Evolutionary conservation across 2,329 filamentous ascomycete genomes (phyloP), one percentile per base, ranked within the genome.

Genomic region (Diplodia corticola): DNA sequence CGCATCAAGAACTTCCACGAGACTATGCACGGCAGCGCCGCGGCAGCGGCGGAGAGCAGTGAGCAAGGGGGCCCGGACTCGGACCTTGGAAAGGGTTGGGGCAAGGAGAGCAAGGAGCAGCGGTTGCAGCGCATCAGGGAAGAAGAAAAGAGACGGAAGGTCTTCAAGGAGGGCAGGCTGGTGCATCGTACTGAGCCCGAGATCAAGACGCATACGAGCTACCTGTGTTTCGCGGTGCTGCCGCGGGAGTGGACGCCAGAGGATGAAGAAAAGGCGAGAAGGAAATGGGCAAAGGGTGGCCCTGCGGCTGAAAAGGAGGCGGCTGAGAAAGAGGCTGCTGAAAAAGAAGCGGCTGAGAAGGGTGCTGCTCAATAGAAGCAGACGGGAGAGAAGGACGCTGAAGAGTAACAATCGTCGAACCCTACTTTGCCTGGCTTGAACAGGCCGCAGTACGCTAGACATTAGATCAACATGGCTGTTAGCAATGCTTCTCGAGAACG

Each of bases 201-300:
- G 73, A 81, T 98, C 68, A 97, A 97, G 84, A 95, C 91, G 7
- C 95, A 99, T 78, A 99, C 95, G 0, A 95, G 91, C n/a, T 99
- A 99, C 76, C 85, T 99, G 4, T 91, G 96, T 4, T 99, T 99
- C 80, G 95, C 95, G 0, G 82, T 95, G 3, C 79, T 99, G 68
- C 94, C 95, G n/a, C 84, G 88, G 50, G 89, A 91, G 69, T 99
- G 95, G 95, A 89, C 83, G 0, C 89, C 87, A 40, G 91, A 90
- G 68, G 92, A 97, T 70, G 95, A 99, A 79, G 85, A 84, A 35
- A 84, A 33, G 88, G 89, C 60, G 80, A 85, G 69, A 82, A 84
- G 63, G 71, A 61, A 48, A 20, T 66, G 64, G 64, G 54, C 49
- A 5, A 46, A 60, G 57, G 51, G 40, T 1, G 53, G 57, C 20